Evolutionary conservation across 208 protist species (phyloP), one percentile per base, ranked within the genome.

Genomic region (Ichthyophonus hoferi): DNA sequence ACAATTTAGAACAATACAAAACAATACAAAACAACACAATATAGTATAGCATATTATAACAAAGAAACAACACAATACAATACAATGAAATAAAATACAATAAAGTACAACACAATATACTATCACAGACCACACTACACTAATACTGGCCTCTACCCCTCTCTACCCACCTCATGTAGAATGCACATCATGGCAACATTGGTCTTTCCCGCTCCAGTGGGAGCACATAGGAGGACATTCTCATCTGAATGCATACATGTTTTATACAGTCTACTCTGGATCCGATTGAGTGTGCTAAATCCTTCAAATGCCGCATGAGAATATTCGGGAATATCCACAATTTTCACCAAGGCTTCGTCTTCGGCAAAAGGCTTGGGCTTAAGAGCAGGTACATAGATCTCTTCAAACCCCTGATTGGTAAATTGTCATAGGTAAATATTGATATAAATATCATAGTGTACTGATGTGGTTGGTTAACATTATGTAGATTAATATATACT

Each of bases 191-290:
- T 96, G n/a, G 99, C 99, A 34, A 99, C 97, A 93, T 99, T 99
- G 42, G 99, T 99, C 93, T 99, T 99, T 79, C 99, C 99, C 1
- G 98, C 97, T 41, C 98, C 98, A 35, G 99, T 99, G n/a, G 98
- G 98, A 2, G 96, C 96, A 90, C 97, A 99, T 2, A 99, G 89
- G 39, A 99, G 95, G 91, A 99, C 95, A 93, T 99, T 99, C 78
- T 99, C 96, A 81, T 96, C 93, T 1, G 91, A 94, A 17, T 95
- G 42, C 89, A 99, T 98, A 58, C 98, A 97, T 34, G 93, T 93
- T 33, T 95, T 43, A 43, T 96, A 99, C n/a, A 99, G 94, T 38
- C 42, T n/a, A 50, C 85, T 88, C 67, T 88, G 85, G 7, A 88
- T 81, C 14, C 85, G 38, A 42, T 88, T 88, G 38, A 88, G 85